phyloP scores from a whole-genome alignment of 495 filamentous ascomycete species.

The Tuber brumale region DNA sequence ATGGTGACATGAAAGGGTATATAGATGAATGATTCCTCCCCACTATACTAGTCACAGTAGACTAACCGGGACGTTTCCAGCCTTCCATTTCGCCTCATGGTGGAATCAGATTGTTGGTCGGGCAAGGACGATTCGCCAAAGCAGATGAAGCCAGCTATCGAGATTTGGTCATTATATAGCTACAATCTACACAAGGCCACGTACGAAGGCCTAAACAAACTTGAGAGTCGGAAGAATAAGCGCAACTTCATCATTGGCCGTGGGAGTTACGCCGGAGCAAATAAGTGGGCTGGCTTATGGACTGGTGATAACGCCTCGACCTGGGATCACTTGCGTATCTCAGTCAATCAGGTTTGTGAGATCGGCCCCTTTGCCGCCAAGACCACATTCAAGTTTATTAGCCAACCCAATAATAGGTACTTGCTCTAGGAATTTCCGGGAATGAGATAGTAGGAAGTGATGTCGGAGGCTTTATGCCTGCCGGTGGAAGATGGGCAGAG shows the following conservation, averaged over 20 bases:
- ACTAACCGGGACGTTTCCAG: background rate
- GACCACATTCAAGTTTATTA: background rate
- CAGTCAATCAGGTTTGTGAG: conserved; percentile 28
- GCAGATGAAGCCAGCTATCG: conserved; percentile 21
- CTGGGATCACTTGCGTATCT: conserved; percentile 36
- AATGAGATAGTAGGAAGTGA: conserved; percentile 28
- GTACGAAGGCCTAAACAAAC: conserved; percentile 25
- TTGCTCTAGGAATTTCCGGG: conserved; percentile 30
- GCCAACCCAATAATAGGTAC: background rate
- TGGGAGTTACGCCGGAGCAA: conserved; percentile 32
- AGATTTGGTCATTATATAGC: conserved; percentile 35
- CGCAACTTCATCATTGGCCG: conserved; percentile 41
- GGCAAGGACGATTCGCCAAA: conserved; percentile 1
- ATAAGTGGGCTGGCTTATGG: conserved; percentile 38
- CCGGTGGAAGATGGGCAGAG: background rate
- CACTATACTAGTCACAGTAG: background rate
- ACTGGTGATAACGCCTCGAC: conserved; percentile 36
- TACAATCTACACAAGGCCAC: conserved; percentile 42
- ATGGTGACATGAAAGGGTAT: conserved; percentile 35
- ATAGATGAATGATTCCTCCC: background rate
- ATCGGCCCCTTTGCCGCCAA: background rate
- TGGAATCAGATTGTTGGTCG: conserved; percentile 13
- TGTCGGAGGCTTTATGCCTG: conserved; percentile 30
- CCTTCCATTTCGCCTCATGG: conserved; percentile 15
- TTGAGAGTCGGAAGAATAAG: conserved; percentile 22